Percentiles rank a stretch among this genome's conserved stretches.
phyloP scores from a whole-genome alignment of 495 filamentous ascomycete genomes.

The Mytilinidion resinicola region DNA sequence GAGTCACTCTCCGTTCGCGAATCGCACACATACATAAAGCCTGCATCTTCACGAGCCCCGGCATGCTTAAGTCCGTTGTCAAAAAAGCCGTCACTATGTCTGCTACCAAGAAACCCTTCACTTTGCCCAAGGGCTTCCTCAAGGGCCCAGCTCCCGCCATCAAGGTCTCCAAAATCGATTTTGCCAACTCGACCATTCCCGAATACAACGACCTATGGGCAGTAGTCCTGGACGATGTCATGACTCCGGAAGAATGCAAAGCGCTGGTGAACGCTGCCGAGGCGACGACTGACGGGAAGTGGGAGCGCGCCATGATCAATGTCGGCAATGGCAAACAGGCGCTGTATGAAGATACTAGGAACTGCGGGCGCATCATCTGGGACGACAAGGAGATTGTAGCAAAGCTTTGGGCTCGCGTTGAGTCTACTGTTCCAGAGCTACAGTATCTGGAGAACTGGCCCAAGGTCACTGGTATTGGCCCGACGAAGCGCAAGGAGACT shows the following conservation, averaged over 20 bases:
- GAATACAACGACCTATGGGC: slow-evolving; percentile 34
- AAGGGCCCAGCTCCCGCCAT: slow-evolving; percentile 28
- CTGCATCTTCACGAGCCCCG: too few relatives aligned
- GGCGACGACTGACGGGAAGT: slow-evolving; percentile 33
- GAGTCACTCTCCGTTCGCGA: too few relatives aligned
- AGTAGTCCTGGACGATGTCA: slow-evolving; percentile 37
- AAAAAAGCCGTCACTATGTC: slow-evolving; percentile 6
- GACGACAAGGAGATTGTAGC: slow-evolving; percentile 56
- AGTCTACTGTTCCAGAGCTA: slow-evolving; percentile 43
- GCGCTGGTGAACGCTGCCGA: slow-evolving; percentile 34
- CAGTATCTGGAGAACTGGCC: slow-evolving; percentile 36
- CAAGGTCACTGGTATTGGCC: slow-evolving; percentile 44
- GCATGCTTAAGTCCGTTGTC: neutral
- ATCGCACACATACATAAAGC: too few relatives aligned
- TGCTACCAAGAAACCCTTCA: slow-evolving; percentile 1
- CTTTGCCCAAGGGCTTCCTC: slow-evolving; percentile 31
- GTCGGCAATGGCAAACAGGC: slow-evolving; percentile 55
- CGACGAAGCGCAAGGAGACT: slow-evolving; percentile 41
- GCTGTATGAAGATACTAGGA: slow-evolving; percentile 50
- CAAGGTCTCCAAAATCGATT: slow-evolving; percentile 30
- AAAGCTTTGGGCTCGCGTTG: slow-evolving; percentile 55
- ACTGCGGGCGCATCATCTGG: slow-evolving; percentile 70
- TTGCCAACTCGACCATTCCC: slow-evolving; percentile 28
- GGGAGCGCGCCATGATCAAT: slow-evolving; percentile 65
- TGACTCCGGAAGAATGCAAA: slow-evolving; percentile 38